A percentile compares a stretch with the other conserved stretches of the same genome.
Conservation (phyloP, 2,329 filamentous ascomycete genomes). For the Microdochium paspali region DNA sequence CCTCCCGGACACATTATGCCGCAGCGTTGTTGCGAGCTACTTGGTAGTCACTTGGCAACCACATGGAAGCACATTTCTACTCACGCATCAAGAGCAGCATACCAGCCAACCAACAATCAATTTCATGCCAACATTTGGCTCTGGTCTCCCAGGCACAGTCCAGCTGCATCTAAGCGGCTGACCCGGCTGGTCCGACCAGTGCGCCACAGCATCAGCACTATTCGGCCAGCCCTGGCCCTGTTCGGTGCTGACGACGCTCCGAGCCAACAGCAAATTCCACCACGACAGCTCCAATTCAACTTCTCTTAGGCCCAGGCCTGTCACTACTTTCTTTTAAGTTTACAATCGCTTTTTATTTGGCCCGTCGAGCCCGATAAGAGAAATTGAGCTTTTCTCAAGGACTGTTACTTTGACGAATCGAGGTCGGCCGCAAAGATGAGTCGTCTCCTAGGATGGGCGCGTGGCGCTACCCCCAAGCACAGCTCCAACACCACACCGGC, state of each 20-base stretch:
- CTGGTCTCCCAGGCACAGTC: too few species aligned
- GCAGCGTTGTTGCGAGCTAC: not conserved
- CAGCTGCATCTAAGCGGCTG: not conserved
- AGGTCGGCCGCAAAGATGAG: constrained; percentile 26
- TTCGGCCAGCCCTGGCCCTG: not conserved
- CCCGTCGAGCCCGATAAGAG: too few species aligned
- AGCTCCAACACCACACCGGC: constrained; percentile 20
- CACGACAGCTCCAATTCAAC: not conserved
- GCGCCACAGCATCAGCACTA: not conserved
- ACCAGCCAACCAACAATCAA: not conserved
- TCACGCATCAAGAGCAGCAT: not conserved
- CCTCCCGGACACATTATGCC: not conserved
- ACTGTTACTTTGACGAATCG: not conserved
- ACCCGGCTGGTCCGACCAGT: not conserved
- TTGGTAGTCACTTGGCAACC: too few species aligned
- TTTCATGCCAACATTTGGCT: too few species aligned
- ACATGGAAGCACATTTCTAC: too few species aligned
- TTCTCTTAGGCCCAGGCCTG: not conserved
- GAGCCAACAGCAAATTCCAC: not conserved
- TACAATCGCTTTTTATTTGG: too few species aligned
- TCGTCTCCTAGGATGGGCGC: constrained; percentile 41
- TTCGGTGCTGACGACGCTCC: not conserved
- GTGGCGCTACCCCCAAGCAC: constrained; percentile 26
- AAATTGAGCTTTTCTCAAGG: too few species aligned
- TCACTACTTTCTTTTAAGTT: too few species aligned